These are phyloP conservation scores for Sicyos edulis DNA, from an alignment of 306 rosid species.

Conservation along the genomic window DNA sequence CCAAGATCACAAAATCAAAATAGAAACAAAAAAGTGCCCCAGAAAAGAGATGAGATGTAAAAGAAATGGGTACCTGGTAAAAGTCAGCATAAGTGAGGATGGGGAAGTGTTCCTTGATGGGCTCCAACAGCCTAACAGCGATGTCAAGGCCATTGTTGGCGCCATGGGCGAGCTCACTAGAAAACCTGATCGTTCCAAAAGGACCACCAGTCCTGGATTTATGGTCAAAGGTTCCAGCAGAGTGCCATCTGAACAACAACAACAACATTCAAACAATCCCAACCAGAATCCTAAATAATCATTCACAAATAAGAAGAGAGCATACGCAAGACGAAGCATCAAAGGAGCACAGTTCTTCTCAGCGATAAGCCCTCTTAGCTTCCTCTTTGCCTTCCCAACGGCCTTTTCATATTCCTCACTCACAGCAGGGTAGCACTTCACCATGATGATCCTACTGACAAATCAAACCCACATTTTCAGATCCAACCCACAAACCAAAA, in stretches of 20 bases:
- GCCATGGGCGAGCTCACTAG: slow-evolving; percentile 57
- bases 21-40: background rate
- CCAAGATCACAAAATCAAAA: background rate
- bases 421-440: slow-evolving; percentile 74
- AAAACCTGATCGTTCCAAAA: slow-evolving; percentile 68
- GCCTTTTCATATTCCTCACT: slow-evolving; percentile 69
- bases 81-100: slow-evolving; percentile 68
- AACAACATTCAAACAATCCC: background rate
- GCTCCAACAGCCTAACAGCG: slow-evolving; percentile 86
- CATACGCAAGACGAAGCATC: slow-evolving; percentile 85
- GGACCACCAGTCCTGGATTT: slow-evolving; percentile 82
- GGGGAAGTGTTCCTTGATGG: slow-evolving; percentile 75
- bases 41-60: background rate
- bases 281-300: background rate
- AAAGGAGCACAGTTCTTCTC: slow-evolving; percentile 90
- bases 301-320: no score
- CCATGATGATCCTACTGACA: slow-evolving; percentile 38
- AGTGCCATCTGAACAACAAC: slow-evolving; percentile 69
- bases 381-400: slow-evolving; percentile 77
- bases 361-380: slow-evolving; percentile 84
- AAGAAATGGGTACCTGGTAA: slow-evolving; percentile 57
- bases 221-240: slow-evolving; percentile 80
- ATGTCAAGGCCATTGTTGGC: slow-evolving; percentile 91
- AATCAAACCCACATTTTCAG: slow-evolving; percentile 12
- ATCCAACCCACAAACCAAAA: background rate